Evolutionary conservation across 2,329 filamentous ascomycete species (phyloP), one percentile per base, ranked within the genome.

Genomic region (Fusarium drepaniforme): DNA sequence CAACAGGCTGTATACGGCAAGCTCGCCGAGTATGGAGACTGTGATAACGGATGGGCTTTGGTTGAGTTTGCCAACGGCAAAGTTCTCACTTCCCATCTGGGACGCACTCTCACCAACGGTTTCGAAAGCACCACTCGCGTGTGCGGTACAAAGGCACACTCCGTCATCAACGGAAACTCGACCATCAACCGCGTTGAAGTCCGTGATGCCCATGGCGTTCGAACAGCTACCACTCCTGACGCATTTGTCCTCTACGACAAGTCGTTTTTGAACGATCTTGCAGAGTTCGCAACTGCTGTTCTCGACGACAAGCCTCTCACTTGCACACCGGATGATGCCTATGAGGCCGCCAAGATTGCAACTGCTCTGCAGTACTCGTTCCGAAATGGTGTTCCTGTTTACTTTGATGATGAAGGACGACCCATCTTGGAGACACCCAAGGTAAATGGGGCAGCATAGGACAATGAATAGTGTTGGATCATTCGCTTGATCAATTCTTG

Each of bases 1-100:
- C 78, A 83, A 49, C 80, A 83, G 57, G 77, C 77, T 16, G 79
- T 82, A 56, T 75, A 79, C 18, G 70, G 78, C 11, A 82, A 83
- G 15, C 79, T 82, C 2, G 75, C 76, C 38, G 70, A 77, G 67
- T 72, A 74, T 37, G 75, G 75, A 56, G 77, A 80, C 68, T 72
- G 68, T 13, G 82, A 83, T 72, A 84, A 83, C 64, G 82, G 78
- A 8, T 78, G 81, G 64, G 82, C 77, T 4, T 70, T 83, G 9
- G 80, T 83, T 12, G 82, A 84, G 70, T 83, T 83, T 74, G 75
- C 79, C 74, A 82, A 80, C 64, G 82, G 82, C 25, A 82, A 83
- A 70, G 79, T 83, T 35, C 77, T 81, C 9, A 80, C 79, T 46
- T 77, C 79, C 35, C 80, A 81, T 74, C 75, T 79, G 58, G 80